Percentiles rank a stretch among this genome's conserved stretches.
Evolutionary conservation across 257 asterid genomes (phyloP).

Genomic region (Salvia rosmarinus): DNA sequence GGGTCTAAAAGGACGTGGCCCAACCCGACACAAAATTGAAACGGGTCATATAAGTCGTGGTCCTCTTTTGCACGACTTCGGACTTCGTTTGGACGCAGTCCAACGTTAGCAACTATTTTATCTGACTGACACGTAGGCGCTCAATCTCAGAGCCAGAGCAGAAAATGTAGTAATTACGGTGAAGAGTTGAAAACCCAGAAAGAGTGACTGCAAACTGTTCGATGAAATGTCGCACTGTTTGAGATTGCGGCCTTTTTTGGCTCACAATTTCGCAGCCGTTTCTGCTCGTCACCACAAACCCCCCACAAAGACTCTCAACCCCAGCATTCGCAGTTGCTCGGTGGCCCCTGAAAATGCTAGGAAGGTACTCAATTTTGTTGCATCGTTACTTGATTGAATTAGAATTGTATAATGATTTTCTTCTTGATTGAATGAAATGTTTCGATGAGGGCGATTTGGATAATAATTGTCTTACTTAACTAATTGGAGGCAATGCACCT

Average conservation of each 20-base stretch:
- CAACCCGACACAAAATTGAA: no score
- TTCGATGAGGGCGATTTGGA: background rate
- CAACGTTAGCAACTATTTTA: background rate
- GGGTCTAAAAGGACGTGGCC: no score
- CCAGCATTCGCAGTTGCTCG: slow-evolving; percentile 42
- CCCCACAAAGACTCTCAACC: slow-evolving; percentile 31
- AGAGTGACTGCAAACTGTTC: slow-evolving; percentile 2
- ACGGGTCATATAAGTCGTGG: no score
- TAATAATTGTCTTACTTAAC: background rate
- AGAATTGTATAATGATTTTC: background rate
- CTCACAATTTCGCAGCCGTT: slow-evolving; percentile 31
- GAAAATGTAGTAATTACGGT: background rate
- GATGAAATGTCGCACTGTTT: slow-evolving; percentile 44
- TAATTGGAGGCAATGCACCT: background rate
- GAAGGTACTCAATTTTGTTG: slow-evolving; percentile 36
- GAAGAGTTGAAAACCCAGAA: background rate
- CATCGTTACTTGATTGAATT: slow-evolving; percentile 3
- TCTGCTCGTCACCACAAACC: slow-evolving; percentile 34
- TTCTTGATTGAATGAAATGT: no score
- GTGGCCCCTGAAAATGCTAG: slow-evolving; percentile 42
- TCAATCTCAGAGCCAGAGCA: background rate
- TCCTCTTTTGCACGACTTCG: background rate
- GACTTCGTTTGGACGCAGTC: background rate
- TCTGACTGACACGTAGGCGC: background rate
- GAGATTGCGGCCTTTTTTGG: slow-evolving; percentile 35